Base-by-base conservation (phyloP, 1,139 yeast genomes). In the Debaryomyces robertsiae region DNA sequence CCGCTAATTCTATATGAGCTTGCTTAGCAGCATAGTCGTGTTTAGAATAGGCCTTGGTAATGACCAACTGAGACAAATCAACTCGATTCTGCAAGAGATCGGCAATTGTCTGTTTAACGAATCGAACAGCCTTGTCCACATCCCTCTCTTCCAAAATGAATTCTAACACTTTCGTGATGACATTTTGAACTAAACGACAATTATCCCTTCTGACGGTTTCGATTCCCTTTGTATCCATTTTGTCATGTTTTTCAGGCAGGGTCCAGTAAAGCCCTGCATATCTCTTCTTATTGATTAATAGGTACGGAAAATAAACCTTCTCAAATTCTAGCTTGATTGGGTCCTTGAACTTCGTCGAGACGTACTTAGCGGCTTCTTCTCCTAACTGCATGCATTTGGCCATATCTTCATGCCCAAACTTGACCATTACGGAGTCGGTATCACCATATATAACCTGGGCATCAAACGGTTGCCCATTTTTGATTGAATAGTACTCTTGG, bases 201-300 rank as follows among this genome's bases (percentile, higher is more conserved):
- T 95, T 94, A 59, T 94, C 99, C 71, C 99, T 82, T 63, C 99
- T 81, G 32, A 94, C 98, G 0, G 98, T 93, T 56, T 95, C 99
- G 48, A 94, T 86, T 63, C 99, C 99, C 58, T 94, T 94, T 24
- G 98, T 94, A 61, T 94, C 99, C 93, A 94, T 85, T 64, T 93
- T 94, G 61, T 94, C 98, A 57, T 80, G 88, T 49, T 87, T 89
- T 10, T 88, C 81, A 0, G 97, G 86, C 35, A 79, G 79, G 0
- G 98, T 93, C 98, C 98, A 94, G 59, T 84, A 93, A 40, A 94
- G 70, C 0, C 99, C 99, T 1, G 98, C 99, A 57, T 94, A 94
- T 60, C 99, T 78, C 63, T 94, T 94, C 63, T 94, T 94, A 68
- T 91, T 93, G 58, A 94, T 93, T 57, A 94, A 73, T 48, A 94